These are phyloP conservation scores for Suhomyces xylopsoci DNA, from an alignment of 805 yeast genomes.

Conservation along the genomic window DNA sequence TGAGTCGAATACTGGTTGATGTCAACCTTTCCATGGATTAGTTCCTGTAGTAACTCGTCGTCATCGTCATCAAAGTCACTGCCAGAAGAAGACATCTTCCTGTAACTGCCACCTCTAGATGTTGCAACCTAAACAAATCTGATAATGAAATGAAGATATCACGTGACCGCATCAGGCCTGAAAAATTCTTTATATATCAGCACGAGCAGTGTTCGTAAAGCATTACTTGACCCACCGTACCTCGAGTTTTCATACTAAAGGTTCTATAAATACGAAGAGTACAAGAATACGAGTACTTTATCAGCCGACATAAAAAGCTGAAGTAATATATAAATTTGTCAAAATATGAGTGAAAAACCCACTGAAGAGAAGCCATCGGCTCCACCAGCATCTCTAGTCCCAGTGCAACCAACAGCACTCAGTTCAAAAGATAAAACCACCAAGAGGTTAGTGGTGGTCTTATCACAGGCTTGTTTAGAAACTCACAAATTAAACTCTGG, in stretches of 20 bases:
- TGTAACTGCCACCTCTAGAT: neutral
- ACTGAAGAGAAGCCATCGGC: conserved; percentile 18
- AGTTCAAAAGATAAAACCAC: conserved; percentile 83
- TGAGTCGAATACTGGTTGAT: neutral
- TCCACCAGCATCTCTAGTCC: conserved; percentile 69
- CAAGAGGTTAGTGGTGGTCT: conserved; percentile 87
- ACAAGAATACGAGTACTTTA: too few relatives aligned
- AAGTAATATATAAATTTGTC: too few relatives aligned
- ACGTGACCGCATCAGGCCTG: neutral
- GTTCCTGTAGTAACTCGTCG: conserved; percentile 48
- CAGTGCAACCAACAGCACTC: conserved; percentile 78
- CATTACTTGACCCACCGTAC: neutral
- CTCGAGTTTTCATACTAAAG: neutral
- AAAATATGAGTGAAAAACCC: neutral
- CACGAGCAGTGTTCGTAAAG: neutral
- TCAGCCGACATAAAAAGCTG: neutral
- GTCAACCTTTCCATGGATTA: conserved; percentile 30
- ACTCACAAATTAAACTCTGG: conserved; percentile 85
- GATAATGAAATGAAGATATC: neutral
- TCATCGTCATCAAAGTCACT: conserved; percentile 38
- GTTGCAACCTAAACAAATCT: neutral
- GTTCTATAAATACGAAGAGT: neutral
- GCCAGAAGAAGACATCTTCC: conserved; percentile 16
- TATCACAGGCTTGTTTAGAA: conserved; percentile 92
- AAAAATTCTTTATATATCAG: conserved; percentile 5